Evolutionary conservation across 768 basidiomycete genomes (phyloP), one percentile per base, ranked within the genome.

Genomic region (Infundibulicybe gibba): DNA sequence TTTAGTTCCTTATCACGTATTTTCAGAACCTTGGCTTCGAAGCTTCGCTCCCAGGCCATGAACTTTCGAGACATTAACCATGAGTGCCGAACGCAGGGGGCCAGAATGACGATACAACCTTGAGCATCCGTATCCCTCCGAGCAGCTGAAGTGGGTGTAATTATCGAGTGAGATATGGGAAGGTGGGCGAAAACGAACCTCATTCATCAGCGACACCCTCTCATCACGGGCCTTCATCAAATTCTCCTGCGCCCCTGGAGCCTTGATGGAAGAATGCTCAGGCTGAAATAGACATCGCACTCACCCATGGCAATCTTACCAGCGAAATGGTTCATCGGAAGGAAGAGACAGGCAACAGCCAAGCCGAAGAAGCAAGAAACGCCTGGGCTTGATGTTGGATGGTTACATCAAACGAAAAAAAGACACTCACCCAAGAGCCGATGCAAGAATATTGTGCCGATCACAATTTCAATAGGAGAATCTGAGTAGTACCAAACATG

Each of bases 21-120:
- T 43, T 77, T 80, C 44, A 87, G 62, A 0, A 94, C 83, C 9
- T 75, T 76, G 17, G 74, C 71, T 65, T 95, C 93, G 55, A 94
- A 94, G 59, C 81, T 90, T 19, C 93, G 82, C 62, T 97, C 93
- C 93, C 76, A 79, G 13, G 91, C 93, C 91, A 95, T 94, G 65
- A 94, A 97, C 83, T 87, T 55, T 15, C 16, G 34, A n/a, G n/a
- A n/a, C n/a, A n/a, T 31, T 10, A 17, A n/a, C 44, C 13, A 2
- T 51, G 3, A 48, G 44, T 47, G 44, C 40, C 13, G 31, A 31
- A 1, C 17, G 3, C n/a, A 14, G 21, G 19, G 40, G 16, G 37
- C 42, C 61, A 13, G 33, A 5, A 2, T 32, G 43, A 12, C 8
- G 8, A 17, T 15, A 20, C 33, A 75, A n/a, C 74, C 57, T 95